A percentile compares a stretch with the other conserved stretches of the same genome.
Conservation (phyloP, 306 rosid species). For the Prunus mongolica region DNA sequence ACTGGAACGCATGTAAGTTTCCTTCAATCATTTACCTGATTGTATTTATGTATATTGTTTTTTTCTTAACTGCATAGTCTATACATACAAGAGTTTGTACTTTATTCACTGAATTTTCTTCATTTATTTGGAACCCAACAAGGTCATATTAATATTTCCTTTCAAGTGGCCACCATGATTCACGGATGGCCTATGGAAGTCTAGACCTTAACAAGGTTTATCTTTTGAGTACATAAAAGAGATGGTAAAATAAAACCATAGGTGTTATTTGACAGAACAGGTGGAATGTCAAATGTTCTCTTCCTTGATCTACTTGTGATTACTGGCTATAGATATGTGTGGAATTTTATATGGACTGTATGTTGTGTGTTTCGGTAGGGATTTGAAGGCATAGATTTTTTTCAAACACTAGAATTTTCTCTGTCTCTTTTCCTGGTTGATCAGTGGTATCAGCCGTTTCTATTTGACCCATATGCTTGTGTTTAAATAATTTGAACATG, state of each 20-base stretch:
- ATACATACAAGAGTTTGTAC: neutral
- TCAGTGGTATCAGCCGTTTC: neutral
- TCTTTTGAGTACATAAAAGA: neutral
- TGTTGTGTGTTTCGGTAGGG: neutral
- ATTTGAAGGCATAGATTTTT: neutral
- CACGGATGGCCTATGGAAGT: neutral
- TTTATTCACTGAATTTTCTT: neutral
- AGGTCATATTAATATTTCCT: neutral
- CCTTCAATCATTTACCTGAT: constrained; percentile 1
- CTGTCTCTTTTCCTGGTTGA: neutral
- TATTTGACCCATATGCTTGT: neutral
- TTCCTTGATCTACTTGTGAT: neutral
- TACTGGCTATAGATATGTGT: neutral
- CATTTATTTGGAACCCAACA: neutral
- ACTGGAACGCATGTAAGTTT: constrained; percentile 86
- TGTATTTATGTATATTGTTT: neutral
- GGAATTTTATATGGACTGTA: neutral
- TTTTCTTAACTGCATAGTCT: neutral
- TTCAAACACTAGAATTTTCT: neutral
- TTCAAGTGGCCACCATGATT: too few species aligned
- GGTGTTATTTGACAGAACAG: neutral
- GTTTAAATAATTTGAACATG: neutral
- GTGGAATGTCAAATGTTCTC: neutral
- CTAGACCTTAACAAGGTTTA: neutral
- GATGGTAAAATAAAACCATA: neutral